Percentiles rank a stretch among this genome's conserved stretches.
Conservation (phyloP, 2,329 filamentous ascomycete species). For the Phaeosphaeria sp. region DNA sequence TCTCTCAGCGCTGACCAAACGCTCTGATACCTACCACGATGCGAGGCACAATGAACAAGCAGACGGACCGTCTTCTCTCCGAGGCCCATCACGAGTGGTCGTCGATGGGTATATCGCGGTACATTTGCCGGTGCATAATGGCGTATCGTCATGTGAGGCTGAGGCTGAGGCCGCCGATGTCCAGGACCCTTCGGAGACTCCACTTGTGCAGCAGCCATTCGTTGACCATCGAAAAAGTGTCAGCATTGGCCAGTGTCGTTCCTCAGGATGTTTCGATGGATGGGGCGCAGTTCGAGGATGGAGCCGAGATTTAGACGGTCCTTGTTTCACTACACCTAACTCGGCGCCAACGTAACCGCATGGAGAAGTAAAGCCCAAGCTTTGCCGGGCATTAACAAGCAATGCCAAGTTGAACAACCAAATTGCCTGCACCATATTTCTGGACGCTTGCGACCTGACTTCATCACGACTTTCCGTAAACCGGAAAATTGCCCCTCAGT, state of each 20-base stretch:
- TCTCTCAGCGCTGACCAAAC: not conserved
- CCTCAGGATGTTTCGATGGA: not conserved
- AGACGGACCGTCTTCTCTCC: not conserved
- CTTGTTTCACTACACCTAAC: not conserved
- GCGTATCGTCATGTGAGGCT: not conserved
- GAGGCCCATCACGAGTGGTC: not conserved
- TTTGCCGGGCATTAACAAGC: constrained; percentile 4
- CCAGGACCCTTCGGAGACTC: not conserved
- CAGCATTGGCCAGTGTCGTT: not conserved
- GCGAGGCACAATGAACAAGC: not conserved
- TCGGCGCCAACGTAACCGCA: not conserved
- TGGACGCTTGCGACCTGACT: not conserved
- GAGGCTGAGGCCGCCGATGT: not conserved
- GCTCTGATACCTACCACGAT: not conserved
- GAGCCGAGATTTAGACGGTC: not conserved
- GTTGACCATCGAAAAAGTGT: not conserved
- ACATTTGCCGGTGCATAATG: constrained; percentile 1
- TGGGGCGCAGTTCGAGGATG: not conserved
- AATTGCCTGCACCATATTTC: not conserved
- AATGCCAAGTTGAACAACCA: not conserved
- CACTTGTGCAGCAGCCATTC: not conserved
- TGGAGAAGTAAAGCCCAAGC: not conserved
- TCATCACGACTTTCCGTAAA: not conserved
- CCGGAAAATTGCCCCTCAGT: not conserved
- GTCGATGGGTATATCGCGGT: not conserved